Conservation (phyloP, 1,139 yeast genomes). For the Debaryomyces sp. region DNA sequence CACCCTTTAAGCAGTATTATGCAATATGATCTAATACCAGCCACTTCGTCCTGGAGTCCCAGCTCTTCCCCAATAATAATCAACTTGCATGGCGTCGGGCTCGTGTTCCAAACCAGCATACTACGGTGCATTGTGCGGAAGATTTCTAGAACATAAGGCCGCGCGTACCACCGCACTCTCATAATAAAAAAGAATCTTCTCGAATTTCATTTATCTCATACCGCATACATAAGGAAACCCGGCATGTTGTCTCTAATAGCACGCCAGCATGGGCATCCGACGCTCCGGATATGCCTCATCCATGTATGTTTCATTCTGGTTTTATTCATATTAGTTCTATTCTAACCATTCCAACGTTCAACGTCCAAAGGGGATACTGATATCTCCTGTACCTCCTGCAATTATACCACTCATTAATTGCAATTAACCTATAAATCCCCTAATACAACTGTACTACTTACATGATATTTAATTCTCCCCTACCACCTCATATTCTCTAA, state of each 20-base stretch:
- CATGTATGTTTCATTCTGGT: not conserved
- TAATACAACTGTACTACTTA: too few relatives aligned
- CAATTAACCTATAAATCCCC: too few relatives aligned
- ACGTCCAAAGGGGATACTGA: too few relatives aligned
- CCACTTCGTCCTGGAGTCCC: not conserved
- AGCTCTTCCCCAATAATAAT: not conserved
- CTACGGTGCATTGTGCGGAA: not conserved
- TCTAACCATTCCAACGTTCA: too few relatives aligned
- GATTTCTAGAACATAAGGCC: not conserved
- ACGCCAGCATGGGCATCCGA: not conserved
- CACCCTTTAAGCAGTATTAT: not conserved
- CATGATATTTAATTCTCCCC: too few relatives aligned
- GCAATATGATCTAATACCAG: not conserved
- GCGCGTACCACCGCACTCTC: not conserved
- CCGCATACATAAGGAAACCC: not conserved
- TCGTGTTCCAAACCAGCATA: not conserved
- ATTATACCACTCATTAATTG: too few relatives aligned
- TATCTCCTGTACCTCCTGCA: too few relatives aligned
- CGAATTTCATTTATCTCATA: too few relatives aligned
- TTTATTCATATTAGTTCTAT: not conserved
- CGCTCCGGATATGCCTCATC: not conserved
- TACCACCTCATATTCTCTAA: too few relatives aligned
- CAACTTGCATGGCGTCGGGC: not conserved
- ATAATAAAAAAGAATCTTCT: not conserved
- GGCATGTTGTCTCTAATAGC: not conserved